A percentile compares a stretch with the other conserved stretches of the same genome.
phyloP scores from a whole-genome alignment of 148 eudicot genomes.

The Linanthus parryae region DNA sequence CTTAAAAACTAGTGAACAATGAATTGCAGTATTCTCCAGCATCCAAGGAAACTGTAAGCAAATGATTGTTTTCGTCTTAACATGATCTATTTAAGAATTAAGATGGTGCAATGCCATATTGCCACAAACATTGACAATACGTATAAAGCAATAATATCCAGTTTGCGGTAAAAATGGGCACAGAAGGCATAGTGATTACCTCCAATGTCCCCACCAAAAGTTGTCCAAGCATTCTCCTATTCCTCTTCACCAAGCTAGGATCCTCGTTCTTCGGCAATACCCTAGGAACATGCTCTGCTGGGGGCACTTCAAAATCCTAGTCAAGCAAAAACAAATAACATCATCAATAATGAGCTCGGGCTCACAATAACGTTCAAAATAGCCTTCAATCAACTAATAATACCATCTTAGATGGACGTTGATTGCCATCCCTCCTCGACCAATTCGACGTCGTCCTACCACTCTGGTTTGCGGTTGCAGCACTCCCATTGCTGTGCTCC shows the following conservation, averaged over 20 bases:
- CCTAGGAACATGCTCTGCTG: conserved; percentile 52
- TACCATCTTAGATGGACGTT: conserved; percentile 47
- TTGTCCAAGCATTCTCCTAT: conserved; percentile 85
- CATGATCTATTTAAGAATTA: too few species aligned
- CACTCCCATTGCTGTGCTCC: conserved; percentile 13
- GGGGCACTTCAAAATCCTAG: conserved; percentile 65
- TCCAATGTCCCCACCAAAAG: conserved; percentile 90
- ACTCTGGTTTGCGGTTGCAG: conserved; percentile 18
- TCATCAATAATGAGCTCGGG: not conserved
- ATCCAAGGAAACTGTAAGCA: too few species aligned
- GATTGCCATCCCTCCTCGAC: conserved; percentile 39
- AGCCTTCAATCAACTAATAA: not conserved
- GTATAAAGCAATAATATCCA: not conserved
- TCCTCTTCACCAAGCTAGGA: conserved; percentile 74
- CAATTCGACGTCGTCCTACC: conserved; percentile 36
- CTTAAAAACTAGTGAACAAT: too few species aligned
- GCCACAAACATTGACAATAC: not conserved
- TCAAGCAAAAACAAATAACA: conserved; percentile 1
- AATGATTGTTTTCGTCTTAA: too few species aligned
- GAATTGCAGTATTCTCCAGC: too few species aligned
- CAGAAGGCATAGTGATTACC: conserved; percentile 33
- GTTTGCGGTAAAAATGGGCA: conserved; percentile 1
- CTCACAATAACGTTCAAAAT: not conserved
- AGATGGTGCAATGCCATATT: too few species aligned
- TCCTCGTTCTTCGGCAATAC: conserved; percentile 79